phyloP scores from a whole-genome alignment of 257 asterid species.

The Cordia subcordata region DNA sequence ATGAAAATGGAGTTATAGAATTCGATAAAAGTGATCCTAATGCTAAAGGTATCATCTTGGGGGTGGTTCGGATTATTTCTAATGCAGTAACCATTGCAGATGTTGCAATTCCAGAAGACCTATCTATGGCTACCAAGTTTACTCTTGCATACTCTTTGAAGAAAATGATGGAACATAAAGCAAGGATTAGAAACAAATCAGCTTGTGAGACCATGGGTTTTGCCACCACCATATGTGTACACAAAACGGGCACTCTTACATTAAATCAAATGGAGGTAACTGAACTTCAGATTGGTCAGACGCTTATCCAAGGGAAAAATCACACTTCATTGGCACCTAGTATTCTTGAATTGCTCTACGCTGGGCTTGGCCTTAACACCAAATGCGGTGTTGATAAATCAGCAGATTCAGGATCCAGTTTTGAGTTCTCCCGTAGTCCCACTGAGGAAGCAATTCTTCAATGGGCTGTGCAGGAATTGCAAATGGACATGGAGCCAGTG shows the following conservation, averaged over 20 bases:
- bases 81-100: constrained; percentile 41
- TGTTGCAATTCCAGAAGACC: constrained; percentile 46
- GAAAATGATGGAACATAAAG: constrained; percentile 41
- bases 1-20: constrained; percentile 24
- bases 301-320: constrained; percentile 3
- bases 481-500: constrained; percentile 23
- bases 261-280: constrained; percentile 23
- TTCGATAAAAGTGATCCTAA: constrained; percentile 17
- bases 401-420: too few relatives aligned
- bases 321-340: not conserved
- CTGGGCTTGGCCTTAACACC: constrained; percentile 19
- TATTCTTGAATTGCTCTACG: constrained; percentile 12
- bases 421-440: constrained; percentile 31
- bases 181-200: constrained; percentile 25
- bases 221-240: constrained; percentile 20
- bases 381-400: constrained; percentile 20
- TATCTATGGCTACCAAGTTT: constrained; percentile 37
- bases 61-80: constrained; percentile 27
- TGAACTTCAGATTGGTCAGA: constrained; percentile 16
- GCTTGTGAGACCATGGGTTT: constrained; percentile 32
- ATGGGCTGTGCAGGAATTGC: constrained; percentile 24
- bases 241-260: constrained; percentile 27
- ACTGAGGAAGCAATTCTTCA: constrained; percentile 34
- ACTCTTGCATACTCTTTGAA: constrained; percentile 43
- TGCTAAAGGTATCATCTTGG: constrained; percentile 24